Evolutionary conservation across 2,329 filamentous ascomycete genomes (phyloP), one percentile per base, ranked within the genome.

Genomic region (Stylonectria norvegica): DNA sequence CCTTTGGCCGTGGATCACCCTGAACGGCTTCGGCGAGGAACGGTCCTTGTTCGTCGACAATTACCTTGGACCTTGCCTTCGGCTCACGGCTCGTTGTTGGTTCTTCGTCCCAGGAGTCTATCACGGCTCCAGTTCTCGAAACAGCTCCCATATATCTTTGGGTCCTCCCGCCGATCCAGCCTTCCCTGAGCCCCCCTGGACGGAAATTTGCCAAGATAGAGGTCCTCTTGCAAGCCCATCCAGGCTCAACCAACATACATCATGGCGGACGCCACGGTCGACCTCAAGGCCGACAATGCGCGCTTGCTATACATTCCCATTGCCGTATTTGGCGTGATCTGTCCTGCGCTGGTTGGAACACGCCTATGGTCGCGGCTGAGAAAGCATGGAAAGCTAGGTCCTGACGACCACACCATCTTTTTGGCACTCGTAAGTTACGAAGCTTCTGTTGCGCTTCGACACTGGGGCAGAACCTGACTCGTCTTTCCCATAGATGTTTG

Each of bases 231-330:
- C 22, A 25, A 38, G 35, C 30, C 40, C 35, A 36, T 18, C 43
- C 15, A 42, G 32, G 30, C 40, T 43, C 36, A 35, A 36, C 45
- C 34, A 49, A 45, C 25, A 40, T 16, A 34, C 38, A 49, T 51
- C 46, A 28, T 41, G 17, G 27, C 15, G n/a, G 20, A 19, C 44
- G 15, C 17, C 29, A 40, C 15, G 23, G 5, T 31, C 22, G 39
- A 49, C 29, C 38, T 43, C 15, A 38, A 46, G n/a, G 51, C 36
- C 18, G 53, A 44, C 49, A 50, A 48, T 43, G 44, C 51, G 14
- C 45, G 54, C 28, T 49, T 54, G 32, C 42, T 57, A 5, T 57
- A 57, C 18, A 49, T 56, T n/a, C 54, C 54, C 19, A 45, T 55
- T 10, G 52, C 46, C 11, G 44, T 57, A 17, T 57, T 57, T 25